Conservation (phyloP, 495 filamentous ascomycete genomes). For the Talaromyces proteolyticus region DNA sequence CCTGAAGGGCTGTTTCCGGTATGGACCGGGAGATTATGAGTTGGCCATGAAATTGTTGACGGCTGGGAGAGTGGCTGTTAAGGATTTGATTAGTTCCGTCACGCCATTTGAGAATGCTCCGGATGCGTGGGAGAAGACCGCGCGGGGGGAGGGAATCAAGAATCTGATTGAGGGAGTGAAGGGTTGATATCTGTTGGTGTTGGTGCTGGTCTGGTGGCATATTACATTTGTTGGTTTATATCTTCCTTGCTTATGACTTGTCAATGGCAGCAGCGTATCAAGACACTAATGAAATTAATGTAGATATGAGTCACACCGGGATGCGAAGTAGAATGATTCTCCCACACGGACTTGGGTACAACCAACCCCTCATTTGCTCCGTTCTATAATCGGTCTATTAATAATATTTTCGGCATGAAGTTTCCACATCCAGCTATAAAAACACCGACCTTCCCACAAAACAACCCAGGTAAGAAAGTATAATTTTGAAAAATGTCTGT, state of each 20-base stretch:
- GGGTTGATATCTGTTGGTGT: not conserved
- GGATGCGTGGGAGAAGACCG: slow-evolving; percentile 72
- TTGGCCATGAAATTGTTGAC: slow-evolving; percentile 67
- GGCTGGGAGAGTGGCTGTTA: slow-evolving; percentile 59
- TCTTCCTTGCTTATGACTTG: too few relatives aligned
- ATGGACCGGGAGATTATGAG: slow-evolving; percentile 75
- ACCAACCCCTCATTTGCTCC: too few relatives aligned
- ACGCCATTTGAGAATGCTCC: slow-evolving; percentile 69
- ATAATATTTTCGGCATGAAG: too few relatives aligned
- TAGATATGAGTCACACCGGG: too few relatives aligned
- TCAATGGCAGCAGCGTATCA: not conserved
- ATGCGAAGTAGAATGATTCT: too few relatives aligned
- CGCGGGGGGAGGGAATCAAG: slow-evolving; percentile 78
- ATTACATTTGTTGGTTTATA: too few relatives aligned
- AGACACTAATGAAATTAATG: too few relatives aligned
- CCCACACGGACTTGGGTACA: too few relatives aligned
- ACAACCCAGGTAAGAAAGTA: not conserved
- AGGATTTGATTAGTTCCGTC: slow-evolving; percentile 61
- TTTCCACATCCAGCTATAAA: too few relatives aligned
- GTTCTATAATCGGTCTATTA: too few relatives aligned
- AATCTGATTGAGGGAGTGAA: slow-evolving; percentile 68
- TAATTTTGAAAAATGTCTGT: slow-evolving; percentile 14
- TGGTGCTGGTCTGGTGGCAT: not conserved
- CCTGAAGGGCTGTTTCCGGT: slow-evolving; percentile 77
- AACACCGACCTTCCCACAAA: too few relatives aligned